These are phyloP conservation scores for Phaffia australis DNA, from an alignment of 768 basidiomycete genomes.

Conservation along the genomic window DNA sequence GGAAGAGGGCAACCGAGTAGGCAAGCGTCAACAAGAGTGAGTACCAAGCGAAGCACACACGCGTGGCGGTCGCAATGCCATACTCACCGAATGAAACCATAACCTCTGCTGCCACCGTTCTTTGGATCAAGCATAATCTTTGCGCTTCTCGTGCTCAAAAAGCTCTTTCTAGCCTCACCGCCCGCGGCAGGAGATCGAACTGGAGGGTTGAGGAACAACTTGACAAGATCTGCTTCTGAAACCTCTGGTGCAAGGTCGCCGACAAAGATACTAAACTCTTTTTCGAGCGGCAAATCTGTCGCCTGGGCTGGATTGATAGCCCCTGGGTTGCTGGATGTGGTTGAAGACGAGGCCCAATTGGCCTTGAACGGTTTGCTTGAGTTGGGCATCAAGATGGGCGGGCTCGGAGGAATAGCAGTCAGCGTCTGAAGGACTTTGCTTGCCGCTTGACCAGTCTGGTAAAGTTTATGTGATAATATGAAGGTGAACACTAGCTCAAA, in stretches of 20 bases:
- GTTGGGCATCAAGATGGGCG: constrained; percentile 63
- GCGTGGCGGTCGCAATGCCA: background rate
- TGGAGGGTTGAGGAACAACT: constrained; percentile 74
- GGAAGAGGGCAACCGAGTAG: background rate
- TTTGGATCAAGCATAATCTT: constrained; percentile 90
- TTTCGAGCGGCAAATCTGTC: constrained; percentile 32
- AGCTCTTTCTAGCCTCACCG: constrained; percentile 52
- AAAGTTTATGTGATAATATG: background rate
- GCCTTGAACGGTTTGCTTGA: constrained; percentile 68
- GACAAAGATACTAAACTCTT: constrained; percentile 89
- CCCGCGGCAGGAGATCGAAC: constrained; percentile 35
- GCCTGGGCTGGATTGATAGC: constrained; percentile 17
- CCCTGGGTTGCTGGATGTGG: constrained; percentile 20
- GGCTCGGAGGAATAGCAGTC: constrained; percentile 39
- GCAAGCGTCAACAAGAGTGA: background rate
- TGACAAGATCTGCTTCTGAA: constrained; percentile 89
- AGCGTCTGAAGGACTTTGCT: constrained; percentile 23
- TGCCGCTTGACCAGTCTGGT: constrained; percentile 18
- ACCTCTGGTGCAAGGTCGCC: constrained; percentile 88
- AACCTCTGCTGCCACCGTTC: constrained; percentile 77
- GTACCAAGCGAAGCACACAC: background rate
- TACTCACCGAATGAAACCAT: constrained; percentile 71
- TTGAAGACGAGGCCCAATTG: constrained; percentile 47
- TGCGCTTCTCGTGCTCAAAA: constrained; percentile 84
- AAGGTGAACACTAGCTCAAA: background rate